Evolutionary conservation across 345 rosid species (phyloP).

Genomic region (Isatis tinctoria): DNA sequence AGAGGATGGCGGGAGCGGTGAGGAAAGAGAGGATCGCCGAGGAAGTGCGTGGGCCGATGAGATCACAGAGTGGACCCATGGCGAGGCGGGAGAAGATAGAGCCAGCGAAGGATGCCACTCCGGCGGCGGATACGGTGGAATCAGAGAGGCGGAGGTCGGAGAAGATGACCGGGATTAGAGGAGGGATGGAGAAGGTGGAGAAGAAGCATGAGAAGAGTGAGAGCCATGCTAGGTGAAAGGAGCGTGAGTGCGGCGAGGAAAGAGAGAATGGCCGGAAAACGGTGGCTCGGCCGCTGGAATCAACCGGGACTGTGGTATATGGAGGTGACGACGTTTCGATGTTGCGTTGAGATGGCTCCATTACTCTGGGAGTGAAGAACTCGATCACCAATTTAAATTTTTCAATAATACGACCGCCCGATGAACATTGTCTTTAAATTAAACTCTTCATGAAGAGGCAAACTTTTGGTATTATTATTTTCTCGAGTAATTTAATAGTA

Average conservation of each 20-base stretch:
- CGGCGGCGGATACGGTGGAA: conserved; percentile 49
- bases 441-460: background rate
- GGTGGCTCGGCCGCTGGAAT: conserved; percentile 51
- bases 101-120: conserved; percentile 70
- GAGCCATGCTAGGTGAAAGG: conserved; percentile 84
- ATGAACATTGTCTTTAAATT: background rate
- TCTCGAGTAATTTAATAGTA: no score
- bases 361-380: background rate
- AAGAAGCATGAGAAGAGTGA: conserved; percentile 82
- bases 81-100: conserved; percentile 83
- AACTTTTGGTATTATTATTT: background rate
- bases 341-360: background rate
- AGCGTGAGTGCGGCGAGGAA: conserved; percentile 63
- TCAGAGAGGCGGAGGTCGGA: conserved; percentile 51
- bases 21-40: conserved; percentile 61
- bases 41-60: conserved; percentile 66
- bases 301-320: conserved; percentile 38
- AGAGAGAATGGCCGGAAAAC: conserved; percentile 53
- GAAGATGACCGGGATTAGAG: conserved; percentile 67
- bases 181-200: conserved; percentile 91
- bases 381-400: background rate
- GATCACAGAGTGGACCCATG: conserved; percentile 79
- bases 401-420: background rate
- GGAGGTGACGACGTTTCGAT: background rate
- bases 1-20: conserved; percentile 57